These are phyloP conservation scores for Ogataea parapolymorpha DNA, from an alignment of 805 yeast species.

Conservation along the genomic window DNA sequence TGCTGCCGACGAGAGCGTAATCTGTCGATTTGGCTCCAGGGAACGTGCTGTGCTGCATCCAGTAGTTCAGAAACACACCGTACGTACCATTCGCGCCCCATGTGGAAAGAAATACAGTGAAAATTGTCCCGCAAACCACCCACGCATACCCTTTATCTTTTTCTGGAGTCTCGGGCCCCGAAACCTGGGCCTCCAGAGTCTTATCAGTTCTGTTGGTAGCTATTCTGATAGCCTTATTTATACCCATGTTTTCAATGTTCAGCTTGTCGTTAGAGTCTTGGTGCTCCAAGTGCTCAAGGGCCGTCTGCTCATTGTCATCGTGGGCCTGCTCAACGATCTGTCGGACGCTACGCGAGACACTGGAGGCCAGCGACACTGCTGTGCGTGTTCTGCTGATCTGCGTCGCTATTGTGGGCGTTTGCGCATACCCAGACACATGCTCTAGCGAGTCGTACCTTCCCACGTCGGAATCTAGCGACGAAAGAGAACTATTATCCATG, in stretches of 20 bases:
- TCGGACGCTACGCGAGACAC: neutral
- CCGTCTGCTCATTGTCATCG: slow-evolving; percentile 24
- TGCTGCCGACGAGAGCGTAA: slow-evolving; percentile 61
- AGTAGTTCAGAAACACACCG: slow-evolving; percentile 57
- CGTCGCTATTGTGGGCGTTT: neutral
- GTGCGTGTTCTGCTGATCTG: slow-evolving; percentile 1
- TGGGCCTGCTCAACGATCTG: slow-evolving; percentile 5
- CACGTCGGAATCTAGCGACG: slow-evolving; percentile 6
- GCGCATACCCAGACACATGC: neutral
- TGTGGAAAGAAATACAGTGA: slow-evolving; percentile 46
- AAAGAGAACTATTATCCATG: slow-evolving; percentile 1
- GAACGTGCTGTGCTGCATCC: slow-evolving; percentile 45
- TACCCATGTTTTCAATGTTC: slow-evolving; percentile 20
- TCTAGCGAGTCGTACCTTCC: neutral
- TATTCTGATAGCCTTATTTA: slow-evolving; percentile 25
- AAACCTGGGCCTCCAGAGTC: neutral
- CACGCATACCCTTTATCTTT: slow-evolving; percentile 59
- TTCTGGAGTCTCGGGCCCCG: slow-evolving; percentile 29
- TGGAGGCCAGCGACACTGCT: slow-evolving; percentile 3
- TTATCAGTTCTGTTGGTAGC: slow-evolving; percentile 18
- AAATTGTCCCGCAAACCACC: slow-evolving; percentile 44
- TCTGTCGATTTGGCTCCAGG: slow-evolving; percentile 52
- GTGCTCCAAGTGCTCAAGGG: neutral
- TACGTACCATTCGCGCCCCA: slow-evolving; percentile 69
- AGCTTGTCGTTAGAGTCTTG: slow-evolving; percentile 3